Evolutionary conservation across 2,329 filamentous ascomycete species (phyloP), one percentile per base, ranked within the genome.

Genomic region (Scolecobasidium constrictum): DNA sequence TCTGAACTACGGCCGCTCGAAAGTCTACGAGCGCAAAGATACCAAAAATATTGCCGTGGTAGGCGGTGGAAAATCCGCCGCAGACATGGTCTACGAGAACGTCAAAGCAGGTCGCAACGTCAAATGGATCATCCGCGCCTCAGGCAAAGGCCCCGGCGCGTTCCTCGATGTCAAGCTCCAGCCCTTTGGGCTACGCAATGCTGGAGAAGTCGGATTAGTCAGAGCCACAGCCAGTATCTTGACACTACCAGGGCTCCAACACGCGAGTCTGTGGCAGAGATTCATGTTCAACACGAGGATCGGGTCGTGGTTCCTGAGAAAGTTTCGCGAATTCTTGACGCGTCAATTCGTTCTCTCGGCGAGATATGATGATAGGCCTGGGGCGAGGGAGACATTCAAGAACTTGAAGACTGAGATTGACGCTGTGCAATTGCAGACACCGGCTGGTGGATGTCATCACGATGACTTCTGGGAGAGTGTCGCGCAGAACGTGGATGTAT

Each of bases 51-150:
- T 7, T 31, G 44, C 54, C 3, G 53, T 65, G 1, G 31, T 63
- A 12, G 60, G 61, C 12, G 61, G 50, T 3, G 59, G 53, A 12
- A 63, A 62, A 38, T 65, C 61, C 5, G 52, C 61, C 4, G 60
- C 59, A n/a, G 62, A 64, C 46, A 56, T 31, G 26, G 55, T 59
- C 1, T 65, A 64, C 42, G 53, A 56, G 26, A 46, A 49, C 5
- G 53, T 52, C 19, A 61, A 61, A 47, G 52, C 52, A 1, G 53
- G 52, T n/a, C 60, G 59, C 36, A 50, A 38, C 0, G 57, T 63
- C 3, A 53, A 48, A 13, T 65, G 61, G 61, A 53, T 63, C 37
- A 55, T 62, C 41, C 53, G 55, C 40, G 51, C 50, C 23, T 50
- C 50, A 16, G 54, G 58, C 34, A 52, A 50, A 7, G 60, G 59